phyloP scores from a whole-genome alignment of 1,284 basidiomycete genomes.

The Pascua sp. region DNA sequence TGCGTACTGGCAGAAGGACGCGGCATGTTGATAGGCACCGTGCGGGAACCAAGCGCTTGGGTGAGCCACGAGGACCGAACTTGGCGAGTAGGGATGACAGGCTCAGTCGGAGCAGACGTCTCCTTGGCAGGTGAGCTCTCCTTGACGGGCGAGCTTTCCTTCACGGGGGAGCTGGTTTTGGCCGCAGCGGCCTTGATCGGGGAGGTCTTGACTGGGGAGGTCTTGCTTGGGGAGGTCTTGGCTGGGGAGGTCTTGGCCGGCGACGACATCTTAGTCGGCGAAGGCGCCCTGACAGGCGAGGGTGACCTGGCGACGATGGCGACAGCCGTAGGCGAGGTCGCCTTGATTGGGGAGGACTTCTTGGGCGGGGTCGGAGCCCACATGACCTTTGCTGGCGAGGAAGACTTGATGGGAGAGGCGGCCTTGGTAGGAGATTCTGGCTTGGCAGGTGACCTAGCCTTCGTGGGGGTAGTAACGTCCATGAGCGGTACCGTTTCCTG shows the following conservation, averaged over 20 bases:
- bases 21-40: slow-evolving; percentile 8
- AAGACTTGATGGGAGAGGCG: not conserved
- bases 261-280: not conserved
- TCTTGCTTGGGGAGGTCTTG: not conserved
- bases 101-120: not conserved
- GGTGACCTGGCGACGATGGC: too few species aligned
- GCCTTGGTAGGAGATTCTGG: too few species aligned
- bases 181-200: not conserved
- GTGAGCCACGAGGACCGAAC: slow-evolving; percentile 46
- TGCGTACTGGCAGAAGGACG: slow-evolving; percentile 1
- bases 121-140: slow-evolving; percentile 2
- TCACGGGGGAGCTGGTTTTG: slow-evolving; percentile 2
- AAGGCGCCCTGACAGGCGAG: too few species aligned
- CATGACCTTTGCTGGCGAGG: not conserved
- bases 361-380: too few species aligned
- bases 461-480: too few species aligned
- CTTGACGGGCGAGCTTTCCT: slow-evolving; percentile 1
- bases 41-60: slow-evolving; percentile 39
- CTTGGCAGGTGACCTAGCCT: too few species aligned
- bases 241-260: not conserved
- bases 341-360: too few species aligned
- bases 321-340: too few species aligned
- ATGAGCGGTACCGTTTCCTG: too few species aligned
- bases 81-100: slow-evolving; percentile 24
- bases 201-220: not conserved